phyloP scores from a whole-genome alignment of 345 rosid genomes.

The Pseudoturritis turrita region DNA sequence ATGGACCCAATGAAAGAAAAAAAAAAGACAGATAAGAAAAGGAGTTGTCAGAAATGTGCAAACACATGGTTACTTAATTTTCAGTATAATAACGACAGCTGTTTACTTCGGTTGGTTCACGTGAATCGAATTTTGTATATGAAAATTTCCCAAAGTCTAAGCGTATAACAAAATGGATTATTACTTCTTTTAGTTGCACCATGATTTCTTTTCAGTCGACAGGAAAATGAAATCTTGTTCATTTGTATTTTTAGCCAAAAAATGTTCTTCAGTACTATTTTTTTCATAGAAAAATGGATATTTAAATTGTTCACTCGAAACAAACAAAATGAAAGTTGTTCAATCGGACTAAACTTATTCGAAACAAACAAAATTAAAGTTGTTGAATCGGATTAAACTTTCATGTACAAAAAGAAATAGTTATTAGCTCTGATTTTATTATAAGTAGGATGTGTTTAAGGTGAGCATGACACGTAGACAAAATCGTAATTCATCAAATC shows the following conservation, averaged over 20 bases:
- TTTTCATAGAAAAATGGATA: not conserved
- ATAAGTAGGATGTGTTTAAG: too few relatives aligned
- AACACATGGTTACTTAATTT: slow-evolving; percentile 26
- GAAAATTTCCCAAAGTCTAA: not conserved
- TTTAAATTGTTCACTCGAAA: too few relatives aligned
- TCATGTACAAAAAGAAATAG: too few relatives aligned
- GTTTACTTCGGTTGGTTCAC: slow-evolving; percentile 28
- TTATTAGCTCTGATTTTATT: too few relatives aligned
- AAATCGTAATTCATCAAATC: too few relatives aligned
- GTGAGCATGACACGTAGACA: too few relatives aligned
- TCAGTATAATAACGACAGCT: slow-evolving; percentile 19
- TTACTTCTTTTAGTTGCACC: too few relatives aligned
- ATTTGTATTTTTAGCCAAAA: not conserved
- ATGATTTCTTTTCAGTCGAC: not conserved
- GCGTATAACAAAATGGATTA: not conserved
- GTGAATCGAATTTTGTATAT: slow-evolving; percentile 11
- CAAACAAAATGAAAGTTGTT: too few relatives aligned
- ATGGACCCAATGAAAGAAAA: not conserved
- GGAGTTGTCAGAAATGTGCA: slow-evolving; percentile 33
- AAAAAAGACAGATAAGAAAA: slow-evolving; percentile 27
- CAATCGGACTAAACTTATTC: too few relatives aligned
- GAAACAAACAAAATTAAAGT: too few relatives aligned
- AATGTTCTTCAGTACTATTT: not conserved
- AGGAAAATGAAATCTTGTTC: not conserved
- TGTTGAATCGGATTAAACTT: too few relatives aligned